Base-by-base conservation (phyloP, 306 rosid genomes). In the Castanospermum australe region DNA sequence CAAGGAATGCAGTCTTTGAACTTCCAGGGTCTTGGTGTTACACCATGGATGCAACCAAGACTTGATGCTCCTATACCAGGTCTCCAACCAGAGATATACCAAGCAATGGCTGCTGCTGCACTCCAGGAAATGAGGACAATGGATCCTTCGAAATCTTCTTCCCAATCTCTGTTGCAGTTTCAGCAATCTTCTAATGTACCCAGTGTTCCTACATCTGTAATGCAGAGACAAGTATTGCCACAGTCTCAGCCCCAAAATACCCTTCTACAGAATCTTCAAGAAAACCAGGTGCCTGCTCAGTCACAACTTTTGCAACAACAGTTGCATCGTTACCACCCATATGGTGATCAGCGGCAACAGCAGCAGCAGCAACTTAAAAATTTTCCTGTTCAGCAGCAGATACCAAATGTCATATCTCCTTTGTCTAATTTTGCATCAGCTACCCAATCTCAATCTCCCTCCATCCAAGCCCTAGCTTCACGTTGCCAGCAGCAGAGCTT, bases 41-140 rank as follows among this genome's bases (percentile, higher is more conserved):
- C 93, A 38, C 94, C 98, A 42, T 93, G 97, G 94, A 86, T 93
- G 94, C 98, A 89, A 87, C 94, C 92, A 30, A 88, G 92, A 86
- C 74, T 87, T 20, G 97, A 91, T 73, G 86, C 94, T 64, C 87
- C 97, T 64, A 76, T 91, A 75, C 77, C 90, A 8, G 94, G 94
- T 55, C 76, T 93, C 79, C 98, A 90, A 55, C 80, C 94, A 38
- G 98, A 93, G 68, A 74, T 89, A 79, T 89, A 91, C 85, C 98
- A 93, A 83, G 91, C 94, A 68, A 88, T 91, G 94, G 90, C 94
- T 79, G 89, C 97, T 80, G 87, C 96, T 59, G 94, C 98, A 48
- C 90, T 91, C 60, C 98, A 93, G 85, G 97, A 93, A 55, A 88
- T 89, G 97, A 89, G 98, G 71, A 71, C 83, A 2, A 80, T 84